Percentiles rank a stretch among this genome's conserved stretches.
These are phyloP conservation scores for Boletellus deceptivus DNA, from an alignment of 1,284 basidiomycete genomes.

Conservation along the genomic window DNA sequence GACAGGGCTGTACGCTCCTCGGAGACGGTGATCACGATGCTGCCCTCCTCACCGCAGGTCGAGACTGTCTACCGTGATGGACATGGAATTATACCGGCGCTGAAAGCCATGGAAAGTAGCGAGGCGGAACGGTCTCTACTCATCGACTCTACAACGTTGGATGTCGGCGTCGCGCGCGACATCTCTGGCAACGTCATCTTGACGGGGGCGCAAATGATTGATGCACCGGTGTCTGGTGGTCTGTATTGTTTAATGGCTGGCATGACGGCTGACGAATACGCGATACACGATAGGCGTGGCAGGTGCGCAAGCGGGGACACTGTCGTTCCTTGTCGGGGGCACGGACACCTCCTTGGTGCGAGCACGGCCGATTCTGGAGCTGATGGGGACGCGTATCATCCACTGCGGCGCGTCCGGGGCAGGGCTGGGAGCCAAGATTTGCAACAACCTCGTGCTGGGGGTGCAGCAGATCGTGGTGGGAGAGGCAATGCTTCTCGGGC, in stretches of 20 bases:
- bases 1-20: conserved; percentile 61
- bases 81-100: conserved; percentile 58
- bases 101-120: conserved; percentile 44
- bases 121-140: conserved; percentile 55
- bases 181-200: conserved; percentile 55
- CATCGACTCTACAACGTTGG: conserved; percentile 88
- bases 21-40: conserved; percentile 77
- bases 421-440: conserved; percentile 84
- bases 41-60: conserved; percentile 85
- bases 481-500: conserved; percentile 85
- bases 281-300: conserved; percentile 55
- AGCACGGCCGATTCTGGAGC: conserved; percentile 58
- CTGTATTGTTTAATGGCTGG: conserved; percentile 25
- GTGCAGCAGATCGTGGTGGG: conserved; percentile 77
- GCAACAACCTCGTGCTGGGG: conserved; percentile 80
- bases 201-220: conserved; percentile 76
- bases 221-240: conserved; percentile 92
- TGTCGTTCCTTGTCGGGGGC: conserved; percentile 92
- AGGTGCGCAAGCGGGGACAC: conserved; percentile 80
- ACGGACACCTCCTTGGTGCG: conserved; percentile 55
- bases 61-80: conserved; percentile 61
- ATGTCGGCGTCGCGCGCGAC: conserved; percentile 68
- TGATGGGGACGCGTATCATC: conserved; percentile 82
- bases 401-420: conserved; percentile 87
- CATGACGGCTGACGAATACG: conserved; percentile 1